Evolutionary conservation across 805 yeast species (phyloP).

Genomic region (Yamadazyma kitorensis): DNA sequence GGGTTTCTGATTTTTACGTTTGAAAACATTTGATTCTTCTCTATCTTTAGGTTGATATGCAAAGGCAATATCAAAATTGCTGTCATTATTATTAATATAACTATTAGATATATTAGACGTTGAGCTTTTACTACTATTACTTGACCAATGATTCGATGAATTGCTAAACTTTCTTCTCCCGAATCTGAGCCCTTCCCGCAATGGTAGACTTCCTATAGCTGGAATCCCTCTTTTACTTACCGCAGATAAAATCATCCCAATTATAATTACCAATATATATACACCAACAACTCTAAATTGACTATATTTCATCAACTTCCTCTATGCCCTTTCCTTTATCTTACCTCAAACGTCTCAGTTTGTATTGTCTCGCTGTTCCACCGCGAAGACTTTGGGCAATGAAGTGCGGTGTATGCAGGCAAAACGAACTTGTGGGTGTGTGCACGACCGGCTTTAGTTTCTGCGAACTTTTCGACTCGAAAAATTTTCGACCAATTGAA

Average conservation of each 20-base stretch:
- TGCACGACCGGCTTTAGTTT: neutral
- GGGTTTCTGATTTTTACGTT: slow-evolving; percentile 20
- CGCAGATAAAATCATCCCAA: slow-evolving; percentile 12
- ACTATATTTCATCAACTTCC: no score
- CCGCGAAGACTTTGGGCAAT: no score
- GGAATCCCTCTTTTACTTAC: slow-evolving; percentile 7
- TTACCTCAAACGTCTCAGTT: no score
- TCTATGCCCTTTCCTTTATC: no score
- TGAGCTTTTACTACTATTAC: slow-evolving; percentile 9
- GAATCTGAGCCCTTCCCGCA: neutral
- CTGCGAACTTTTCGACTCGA: slow-evolving; percentile 1
- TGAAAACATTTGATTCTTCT: slow-evolving; percentile 46
- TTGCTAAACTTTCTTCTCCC: slow-evolving; percentile 17
- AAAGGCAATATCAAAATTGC: slow-evolving; percentile 55
- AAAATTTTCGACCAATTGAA: slow-evolving; percentile 7
- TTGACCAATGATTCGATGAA: slow-evolving; percentile 14
- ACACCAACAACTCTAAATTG: slow-evolving; percentile 3
- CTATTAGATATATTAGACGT: slow-evolving; percentile 9
- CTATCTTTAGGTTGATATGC: slow-evolving; percentile 76
- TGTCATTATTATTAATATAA: slow-evolving; percentile 6
- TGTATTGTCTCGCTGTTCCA: no score
- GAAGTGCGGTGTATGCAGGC: neutral
- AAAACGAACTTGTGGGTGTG: neutral
- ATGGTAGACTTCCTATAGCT: neutral
- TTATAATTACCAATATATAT: slow-evolving; percentile 8